Evolutionary conservation across 2,329 filamentous ascomycete species (phyloP).

Genomic region (Diplodia corticola): DNA sequence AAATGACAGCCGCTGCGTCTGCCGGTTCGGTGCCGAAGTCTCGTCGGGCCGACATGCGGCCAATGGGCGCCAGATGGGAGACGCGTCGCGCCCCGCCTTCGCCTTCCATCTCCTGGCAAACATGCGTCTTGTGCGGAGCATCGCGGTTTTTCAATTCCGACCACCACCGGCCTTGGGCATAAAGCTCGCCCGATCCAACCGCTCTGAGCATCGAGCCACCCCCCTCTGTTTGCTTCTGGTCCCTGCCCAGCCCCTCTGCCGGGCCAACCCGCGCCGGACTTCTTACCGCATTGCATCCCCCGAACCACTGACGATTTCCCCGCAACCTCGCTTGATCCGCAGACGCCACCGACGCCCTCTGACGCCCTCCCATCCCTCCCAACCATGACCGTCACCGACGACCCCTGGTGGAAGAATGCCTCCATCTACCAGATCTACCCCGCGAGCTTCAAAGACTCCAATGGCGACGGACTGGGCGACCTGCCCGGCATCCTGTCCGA

Average conservation of each 20-base stretch:
- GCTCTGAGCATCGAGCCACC: not conserved
- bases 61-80: not conserved
- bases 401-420: constrained; percentile 60
- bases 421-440: constrained; percentile 55
- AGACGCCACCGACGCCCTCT: not conserved
- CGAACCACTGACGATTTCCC: not conserved
- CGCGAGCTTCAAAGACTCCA: constrained; percentile 62
- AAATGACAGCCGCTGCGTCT: not conserved
- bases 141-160: constrained; percentile 5
- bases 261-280: not conserved
- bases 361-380: not conserved
- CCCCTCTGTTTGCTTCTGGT: not conserved
- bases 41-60: not conserved
- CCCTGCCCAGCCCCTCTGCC: not conserved
- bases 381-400: constrained; percentile 3
- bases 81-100: not conserved
- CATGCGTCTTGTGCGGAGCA: not conserved
- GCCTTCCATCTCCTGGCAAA: not conserved
- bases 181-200: not conserved
- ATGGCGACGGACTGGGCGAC: constrained; percentile 57
- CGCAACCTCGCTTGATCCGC: not conserved
- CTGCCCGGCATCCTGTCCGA: constrained; percentile 59
- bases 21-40: not conserved
- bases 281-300: not conserved
- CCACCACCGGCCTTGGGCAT: not conserved